phyloP scores from a whole-genome alignment of 331 rosid species.

The Arachis monticola region DNA sequence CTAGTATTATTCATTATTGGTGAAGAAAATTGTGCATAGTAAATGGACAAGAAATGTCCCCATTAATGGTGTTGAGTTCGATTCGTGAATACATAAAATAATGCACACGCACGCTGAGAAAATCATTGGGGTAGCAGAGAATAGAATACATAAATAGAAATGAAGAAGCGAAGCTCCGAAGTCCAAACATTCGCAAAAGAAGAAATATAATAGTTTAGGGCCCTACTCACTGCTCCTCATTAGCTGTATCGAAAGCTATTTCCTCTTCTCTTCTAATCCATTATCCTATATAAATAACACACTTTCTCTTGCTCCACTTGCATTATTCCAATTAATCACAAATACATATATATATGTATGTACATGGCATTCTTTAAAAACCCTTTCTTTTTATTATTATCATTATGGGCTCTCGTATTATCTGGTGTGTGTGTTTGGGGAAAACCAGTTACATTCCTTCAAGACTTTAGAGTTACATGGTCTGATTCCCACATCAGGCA shows the following conservation, averaged over 20 bases:
- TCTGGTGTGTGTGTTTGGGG: slow-evolving; percentile 47
- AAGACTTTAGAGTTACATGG: slow-evolving; percentile 78
- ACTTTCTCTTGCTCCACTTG: slow-evolving; percentile 29
- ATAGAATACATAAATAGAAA: neutral
- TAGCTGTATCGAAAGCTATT: slow-evolving; percentile 85
- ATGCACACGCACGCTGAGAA: slow-evolving; percentile 38
- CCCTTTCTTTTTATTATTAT: neutral
- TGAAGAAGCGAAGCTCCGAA: neutral
- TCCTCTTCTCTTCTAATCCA: slow-evolving; percentile 41
- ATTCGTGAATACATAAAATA: neutral
- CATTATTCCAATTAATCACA: slow-evolving; percentile 37
- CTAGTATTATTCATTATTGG: too few relatives aligned
- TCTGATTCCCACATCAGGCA: slow-evolving; percentile 71
- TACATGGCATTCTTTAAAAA: slow-evolving; percentile 32
- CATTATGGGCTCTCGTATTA: slow-evolving; percentile 42
- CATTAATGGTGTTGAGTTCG: neutral
- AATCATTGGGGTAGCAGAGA: slow-evolving; percentile 37
- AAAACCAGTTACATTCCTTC: slow-evolving; percentile 73
- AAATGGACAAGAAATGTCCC: neutral
- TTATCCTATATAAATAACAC: slow-evolving; percentile 39
- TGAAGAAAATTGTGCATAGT: too few relatives aligned
- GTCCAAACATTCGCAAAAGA: neutral
- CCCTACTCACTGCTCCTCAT: slow-evolving; percentile 57
- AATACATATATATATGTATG: neutral
- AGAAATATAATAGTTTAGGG: slow-evolving; percentile 57